phyloP scores from a whole-genome alignment of 1,139 yeast species.

The Lodderomyces orthopsilosis region DNA sequence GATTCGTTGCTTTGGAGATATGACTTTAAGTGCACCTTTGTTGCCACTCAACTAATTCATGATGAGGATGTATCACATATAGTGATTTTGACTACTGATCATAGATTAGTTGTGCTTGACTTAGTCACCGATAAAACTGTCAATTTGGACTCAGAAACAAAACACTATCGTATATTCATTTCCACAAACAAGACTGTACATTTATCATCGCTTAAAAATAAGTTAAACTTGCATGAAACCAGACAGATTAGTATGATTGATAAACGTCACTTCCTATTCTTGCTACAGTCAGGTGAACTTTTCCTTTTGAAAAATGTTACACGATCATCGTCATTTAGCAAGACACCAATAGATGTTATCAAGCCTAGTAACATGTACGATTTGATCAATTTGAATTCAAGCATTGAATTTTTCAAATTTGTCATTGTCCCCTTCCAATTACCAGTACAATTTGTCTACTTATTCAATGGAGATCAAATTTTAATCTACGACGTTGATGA shows the following conservation, averaged over 20 bases:
- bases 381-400: conserved; percentile 29
- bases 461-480: conserved; percentile 30
- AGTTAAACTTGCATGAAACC: conserved; percentile 24
- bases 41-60: conserved; percentile 18
- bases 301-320: conserved; percentile 35
- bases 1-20: conserved; percentile 43
- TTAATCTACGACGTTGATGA: conserved; percentile 32
- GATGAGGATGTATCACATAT: conserved; percentile 18
- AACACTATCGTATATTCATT: conserved; percentile 29
- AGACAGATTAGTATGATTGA: conserved; percentile 27
- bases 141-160: conserved; percentile 10
- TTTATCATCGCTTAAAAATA: conserved; percentile 30
- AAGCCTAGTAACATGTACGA: conserved; percentile 35
- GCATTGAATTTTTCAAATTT: conserved; percentile 35
- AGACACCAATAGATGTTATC: conserved; percentile 10
- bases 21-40: conserved; percentile 29
- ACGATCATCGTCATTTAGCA: conserved; percentile 7
- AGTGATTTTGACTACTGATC: conserved; percentile 30
- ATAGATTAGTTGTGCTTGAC: conserved; percentile 32
- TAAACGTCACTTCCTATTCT: conserved; percentile 34
- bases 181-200: conserved; percentile 37
- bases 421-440: conserved; percentile 20
- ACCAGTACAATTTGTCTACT: conserved; percentile 20
- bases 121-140: conserved; percentile 16
- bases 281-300: conserved; percentile 38